These are phyloP conservation scores for Diaporthe sp. DNA, from an alignment of 2,329 filamentous ascomycete species.

Conservation along the genomic window DNA sequence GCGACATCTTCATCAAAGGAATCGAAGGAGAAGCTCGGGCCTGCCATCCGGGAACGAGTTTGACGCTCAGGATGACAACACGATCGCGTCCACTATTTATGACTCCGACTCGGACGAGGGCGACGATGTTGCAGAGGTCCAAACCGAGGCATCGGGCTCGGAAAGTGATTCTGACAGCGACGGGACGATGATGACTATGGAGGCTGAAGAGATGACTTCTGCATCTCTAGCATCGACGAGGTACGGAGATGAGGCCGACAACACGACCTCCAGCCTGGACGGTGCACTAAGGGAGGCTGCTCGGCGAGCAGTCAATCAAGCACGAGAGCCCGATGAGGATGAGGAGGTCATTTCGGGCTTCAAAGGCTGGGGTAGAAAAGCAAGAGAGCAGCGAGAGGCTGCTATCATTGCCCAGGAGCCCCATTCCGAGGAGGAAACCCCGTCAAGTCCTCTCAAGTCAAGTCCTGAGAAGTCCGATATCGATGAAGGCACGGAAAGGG, in stretches of 20 bases:
- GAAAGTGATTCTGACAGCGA: conserved; percentile 72
- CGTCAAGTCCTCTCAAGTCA: conserved; percentile 33
- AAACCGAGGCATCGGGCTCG: conserved; percentile 57
- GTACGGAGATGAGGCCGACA: conserved; percentile 62
- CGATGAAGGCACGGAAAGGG: conserved; percentile 61
- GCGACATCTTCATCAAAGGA: conserved; percentile 71
- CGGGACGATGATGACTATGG: conserved; percentile 84
- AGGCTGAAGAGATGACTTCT: conserved; percentile 80
- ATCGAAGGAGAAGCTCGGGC: conserved; percentile 72
- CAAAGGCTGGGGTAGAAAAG: conserved; percentile 75
- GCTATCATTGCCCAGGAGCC: conserved; percentile 24
- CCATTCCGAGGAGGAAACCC: conserved; percentile 14
- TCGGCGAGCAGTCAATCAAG: conserved; percentile 78
- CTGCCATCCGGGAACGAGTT: conserved; percentile 72
- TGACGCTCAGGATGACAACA: conserved; percentile 62
- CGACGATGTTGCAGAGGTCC: conserved; percentile 65
- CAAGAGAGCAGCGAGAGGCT: conserved; percentile 59
- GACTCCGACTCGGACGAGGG: conserved; percentile 73
- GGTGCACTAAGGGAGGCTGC: conserved; percentile 81
- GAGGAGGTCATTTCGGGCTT: conserved; percentile 81
- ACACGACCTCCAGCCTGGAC: conserved; percentile 80
- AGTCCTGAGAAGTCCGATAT: conserved; percentile 37
- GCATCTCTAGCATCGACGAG: conserved; percentile 73
- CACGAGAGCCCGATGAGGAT: conserved; percentile 63
- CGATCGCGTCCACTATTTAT: conserved; percentile 81